Base-by-base conservation (phyloP, 1,139 yeast species). In the Taphrina betulina region DNA sequence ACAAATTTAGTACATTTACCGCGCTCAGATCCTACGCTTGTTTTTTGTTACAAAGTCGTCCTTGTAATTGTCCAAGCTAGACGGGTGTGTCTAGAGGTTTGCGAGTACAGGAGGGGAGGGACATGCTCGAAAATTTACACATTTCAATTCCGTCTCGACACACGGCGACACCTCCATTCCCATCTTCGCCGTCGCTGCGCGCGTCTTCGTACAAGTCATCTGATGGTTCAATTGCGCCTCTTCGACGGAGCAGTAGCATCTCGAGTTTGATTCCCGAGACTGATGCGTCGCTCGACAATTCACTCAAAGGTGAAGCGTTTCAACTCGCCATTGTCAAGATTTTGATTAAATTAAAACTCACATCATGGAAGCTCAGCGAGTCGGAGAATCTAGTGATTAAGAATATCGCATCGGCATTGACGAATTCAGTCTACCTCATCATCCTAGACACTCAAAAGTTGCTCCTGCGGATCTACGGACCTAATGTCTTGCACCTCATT, bases 381-480 rank as follows among this genome's bases (percentile, higher is more conserved):
- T 45, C 54, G 8, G 46, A 40, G 12, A 17, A 34, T 19, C 34
- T 50, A n/a, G 17, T 19, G 10, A 34, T 50, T 41, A 52, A 52
- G 56, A 61, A 59, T 14, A 69, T 83, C 20, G 76, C 76, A 58
- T 66, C 90, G 55, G 98, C 98, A 0, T 76, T 92, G 68, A 92
- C 98, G 24, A 92, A 92, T 68, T 85, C 94, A 26, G 86, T 92
- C 57, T 89, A 85, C 69, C 81, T 82, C 63, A 77, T 89, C 3
- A 75, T 24, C 26, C 58, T 43, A 40, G 53, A 42, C n/a, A 34
- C 57, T 3, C 54, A 46, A 16, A 46, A 64, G 48, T 71, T 92
- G 40, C 73, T 92, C 51, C 72, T 92, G 60, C 74, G 98, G 62
- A 82, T 92, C 8, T 92, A 89, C 65, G 98, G 98, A n/a, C 85